phyloP scores from a whole-genome alignment of 163 green algal genomes.

The Prototheca wickerhamii region DNA sequence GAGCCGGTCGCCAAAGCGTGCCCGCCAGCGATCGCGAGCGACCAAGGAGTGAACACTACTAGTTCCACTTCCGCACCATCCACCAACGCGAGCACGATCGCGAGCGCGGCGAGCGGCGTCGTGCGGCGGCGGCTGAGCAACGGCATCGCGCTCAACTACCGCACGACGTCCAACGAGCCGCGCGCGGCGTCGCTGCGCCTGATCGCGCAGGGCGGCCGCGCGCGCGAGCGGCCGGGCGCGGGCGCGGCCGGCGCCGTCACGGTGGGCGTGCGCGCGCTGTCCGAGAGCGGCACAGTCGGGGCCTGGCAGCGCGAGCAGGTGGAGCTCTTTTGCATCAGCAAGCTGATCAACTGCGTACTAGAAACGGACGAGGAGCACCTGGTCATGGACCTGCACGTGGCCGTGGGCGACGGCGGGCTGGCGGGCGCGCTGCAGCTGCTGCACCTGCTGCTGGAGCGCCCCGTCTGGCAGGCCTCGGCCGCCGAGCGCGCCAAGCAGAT shows the following conservation, averaged over 20 bases:
- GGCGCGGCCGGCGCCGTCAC: slow-evolving; percentile 64
- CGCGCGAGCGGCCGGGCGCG: slow-evolving; percentile 15
- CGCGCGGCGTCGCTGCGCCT: slow-evolving; percentile 77
- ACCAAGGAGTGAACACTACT: no score
- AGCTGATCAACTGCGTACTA: slow-evolving; percentile 90
- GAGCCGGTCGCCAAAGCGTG: not conserved
- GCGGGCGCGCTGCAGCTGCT: slow-evolving; percentile 63
- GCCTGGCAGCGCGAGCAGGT: slow-evolving; percentile 70
- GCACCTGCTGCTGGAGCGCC: slow-evolving; percentile 70
- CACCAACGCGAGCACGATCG: no score
- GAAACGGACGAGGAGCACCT: slow-evolving; percentile 91
- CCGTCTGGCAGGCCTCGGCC: slow-evolving; percentile 69
- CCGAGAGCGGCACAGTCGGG: slow-evolving; percentile 76
- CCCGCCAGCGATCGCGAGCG: no score
- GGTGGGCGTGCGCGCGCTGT: slow-evolving; percentile 74
- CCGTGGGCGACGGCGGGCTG: slow-evolving; percentile 56
- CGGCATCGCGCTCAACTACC: slow-evolving; percentile 89
- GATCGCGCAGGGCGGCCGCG: slow-evolving; percentile 66
- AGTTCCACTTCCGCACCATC: slow-evolving; percentile 26
- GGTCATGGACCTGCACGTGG: slow-evolving; percentile 86
- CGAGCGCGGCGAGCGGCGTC: slow-evolving; percentile 59
- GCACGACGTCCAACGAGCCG: slow-evolving; percentile 84
- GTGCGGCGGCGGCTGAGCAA: slow-evolving; percentile 83
- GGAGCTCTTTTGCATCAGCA: slow-evolving; percentile 91
- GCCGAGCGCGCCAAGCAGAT: slow-evolving; percentile 84